Evolutionary conservation across 2,329 filamentous ascomycete species (phyloP), one percentile per base, ranked within the genome.

Genomic region (Fusarium sp.): DNA sequence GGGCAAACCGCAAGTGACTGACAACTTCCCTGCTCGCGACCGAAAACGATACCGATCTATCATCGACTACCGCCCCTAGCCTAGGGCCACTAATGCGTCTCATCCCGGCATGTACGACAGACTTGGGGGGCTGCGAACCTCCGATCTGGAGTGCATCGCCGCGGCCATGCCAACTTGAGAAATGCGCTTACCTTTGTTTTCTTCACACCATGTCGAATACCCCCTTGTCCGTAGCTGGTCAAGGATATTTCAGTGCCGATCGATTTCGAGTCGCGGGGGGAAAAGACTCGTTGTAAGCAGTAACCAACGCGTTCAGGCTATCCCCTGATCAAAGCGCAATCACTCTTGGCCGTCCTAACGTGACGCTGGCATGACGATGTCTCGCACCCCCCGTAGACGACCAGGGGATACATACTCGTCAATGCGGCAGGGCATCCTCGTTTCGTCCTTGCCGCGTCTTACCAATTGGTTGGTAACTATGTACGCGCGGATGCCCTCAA

Each of bases 81-180:
- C 62, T 66, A 38, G 57, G 32, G 72, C 67, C 74, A 76, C 76
- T 79, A 79, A 79, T 78, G 75, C 74, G 70, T 74, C 70, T 78
- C 76, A 78, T 76, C 74, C 76, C 52, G 66, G 70, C 38, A 54
- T 69, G 56, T 66, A 67, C 40, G 64, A 63, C 68, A 57, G 61
- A 66, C 25, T 47, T 56, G 43, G 22, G 40, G 56, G 63, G 43
- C 64, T 69, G 47, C 54, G 58, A 65, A 65, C 57, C 54, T 72
- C 61, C 59, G 58, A 73, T 73, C 65, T 63, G 58, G 47, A 47
- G 22, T 47, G 60, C 58, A 25, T 52, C 59, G 62, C 40, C 56
- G 22, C 27, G 32, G 33, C 50, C 62, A 68, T 35, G 43, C 63
- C 47, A 54, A 56, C 62, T 38, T 43, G 60, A 69, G 25, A 20